Percentiles rank a stretch among this genome's conserved stretches.
These are phyloP conservation scores for Hypomontagnella submonticulosa DNA, from an alignment of 495 filamentous ascomycete species.

Conservation along the genomic window DNA sequence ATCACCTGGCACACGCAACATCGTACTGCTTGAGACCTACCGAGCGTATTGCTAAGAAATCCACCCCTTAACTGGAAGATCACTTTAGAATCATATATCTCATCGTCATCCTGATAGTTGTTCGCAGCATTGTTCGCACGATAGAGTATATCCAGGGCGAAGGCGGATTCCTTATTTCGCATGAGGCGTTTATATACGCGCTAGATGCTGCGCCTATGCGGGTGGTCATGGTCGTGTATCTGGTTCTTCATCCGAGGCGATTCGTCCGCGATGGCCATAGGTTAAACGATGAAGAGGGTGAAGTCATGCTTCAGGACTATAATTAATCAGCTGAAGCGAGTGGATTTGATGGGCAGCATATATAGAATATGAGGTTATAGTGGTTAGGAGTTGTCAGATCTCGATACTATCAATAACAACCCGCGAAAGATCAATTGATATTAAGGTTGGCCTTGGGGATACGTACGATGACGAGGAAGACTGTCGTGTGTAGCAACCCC, in stretches of 20 bases:
- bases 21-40: neutral
- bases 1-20: neutral
- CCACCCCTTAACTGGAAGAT: constrained; percentile 1
- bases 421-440: too few relatives aligned
- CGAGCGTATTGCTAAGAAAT: neutral
- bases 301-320: too few relatives aligned
- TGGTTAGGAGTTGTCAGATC: neutral
- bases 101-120: neutral
- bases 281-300: neutral
- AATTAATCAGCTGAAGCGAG: too few relatives aligned
- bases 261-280: neutral
- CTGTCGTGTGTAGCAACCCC: constrained; percentile 5
- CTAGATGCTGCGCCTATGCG: constrained; percentile 11
- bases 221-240: neutral
- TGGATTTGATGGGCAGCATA: too few relatives aligned
- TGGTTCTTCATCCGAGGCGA: neutral
- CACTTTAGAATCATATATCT: constrained; percentile 1
- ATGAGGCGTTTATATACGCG: constrained; percentile 8
- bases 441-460: too few relatives aligned
- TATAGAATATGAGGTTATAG: too few relatives aligned
- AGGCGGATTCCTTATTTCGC: neutral
- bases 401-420: too few relatives aligned
- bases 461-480: neutral
- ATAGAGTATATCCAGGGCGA: constrained; percentile 11
- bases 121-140: constrained; percentile 6